phyloP scores from a whole-genome alignment of 1,284 basidiomycete genomes.

The Austroboletus novae-zelandiae region DNA sequence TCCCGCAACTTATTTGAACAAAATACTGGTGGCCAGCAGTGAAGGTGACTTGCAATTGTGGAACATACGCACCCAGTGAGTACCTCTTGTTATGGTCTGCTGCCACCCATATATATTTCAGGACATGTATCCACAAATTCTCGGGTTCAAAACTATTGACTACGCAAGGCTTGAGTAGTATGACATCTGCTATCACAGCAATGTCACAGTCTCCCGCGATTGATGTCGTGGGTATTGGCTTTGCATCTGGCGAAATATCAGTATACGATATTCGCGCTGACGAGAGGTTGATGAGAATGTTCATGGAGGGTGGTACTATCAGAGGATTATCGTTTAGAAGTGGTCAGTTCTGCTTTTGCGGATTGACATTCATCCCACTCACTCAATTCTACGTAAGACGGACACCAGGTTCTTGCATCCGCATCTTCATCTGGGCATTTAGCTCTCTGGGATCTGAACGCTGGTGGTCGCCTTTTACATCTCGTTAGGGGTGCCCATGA shows the following conservation, averaged over 20 bases:
- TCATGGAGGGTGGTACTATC: slow-evolving; percentile 82
- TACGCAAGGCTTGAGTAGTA: slow-evolving; percentile 41
- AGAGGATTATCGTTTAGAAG: slow-evolving; percentile 83
- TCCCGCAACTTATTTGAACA: slow-evolving; percentile 97
- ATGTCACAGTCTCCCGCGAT: slow-evolving; percentile 93
- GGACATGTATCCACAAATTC: slow-evolving; percentile 68
- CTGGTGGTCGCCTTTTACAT: slow-evolving; percentile 78
- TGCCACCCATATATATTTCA: slow-evolving; percentile 25
- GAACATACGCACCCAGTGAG: slow-evolving; percentile 86
- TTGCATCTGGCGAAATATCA: slow-evolving; percentile 82
- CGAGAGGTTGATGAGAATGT: slow-evolving; percentile 84
- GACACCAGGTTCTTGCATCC: slow-evolving; percentile 83
- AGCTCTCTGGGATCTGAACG: slow-evolving; percentile 88
- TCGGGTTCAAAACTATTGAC: slow-evolving; percentile 49
- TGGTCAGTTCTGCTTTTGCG: slow-evolving; percentile 49
- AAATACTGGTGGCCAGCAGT: slow-evolving; percentile 82
- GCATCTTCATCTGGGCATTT: slow-evolving; percentile 86
- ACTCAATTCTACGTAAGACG: slow-evolving; percentile 50
- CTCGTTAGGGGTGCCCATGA: slow-evolving; percentile 87
- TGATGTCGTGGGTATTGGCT: slow-evolving; percentile 92
- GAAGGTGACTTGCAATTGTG: slow-evolving; percentile 90
- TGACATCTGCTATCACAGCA: slow-evolving; percentile 66
- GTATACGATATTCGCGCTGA: slow-evolving; percentile 90
- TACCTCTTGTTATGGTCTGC: slow-evolving; percentile 14
- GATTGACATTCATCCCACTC: slow-evolving; percentile 1